Evolutionary conservation across 305 asterid species (phyloP), one percentile per base, ranked within the genome.

Genomic region (Striga hermonthica): DNA sequence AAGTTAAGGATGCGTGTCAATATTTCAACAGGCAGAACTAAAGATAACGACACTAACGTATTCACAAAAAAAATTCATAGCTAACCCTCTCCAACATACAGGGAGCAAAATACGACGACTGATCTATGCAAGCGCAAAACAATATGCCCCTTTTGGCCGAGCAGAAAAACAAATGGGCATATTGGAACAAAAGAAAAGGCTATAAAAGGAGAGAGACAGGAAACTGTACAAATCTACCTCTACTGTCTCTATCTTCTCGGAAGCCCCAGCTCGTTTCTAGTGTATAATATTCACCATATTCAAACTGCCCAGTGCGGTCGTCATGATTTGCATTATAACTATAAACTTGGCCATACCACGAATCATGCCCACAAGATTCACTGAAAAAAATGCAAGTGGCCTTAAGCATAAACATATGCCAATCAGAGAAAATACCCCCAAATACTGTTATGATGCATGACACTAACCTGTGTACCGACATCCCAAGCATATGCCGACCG

Each of bases 211-310:
- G 68, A 60, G 68, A 63, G 81, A 77, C 10, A 60, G 72, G 66
- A 75, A 66, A 65, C 75, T 85, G 81, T 82, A 85, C 88, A 82
- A 74, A 31, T 52, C 83, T 78, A 82, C 78, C 80, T 79, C 85
- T 81, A 79, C 38, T 43, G 69, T 70, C 82, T 79, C 84, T 67
- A 58, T 71, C 80, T 69, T 72, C 55, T 40, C 4, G 59, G 31
- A 60, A 57, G 76, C 80, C 73, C 73, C 53, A 60, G 64, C 73
- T 68, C 70, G 40, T 41, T 43, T 52, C 74, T 67, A 65, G 72
- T 82, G 72, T 80, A 82, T 81, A 84, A 49, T 58, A 49, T 40
- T 38, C 66, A 67, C 71, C 72, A 77, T 72, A 78, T 37, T 62
- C 62, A 76, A 70, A 72, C 79, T 49, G 54, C 72, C 72, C 65